phyloP scores from a whole-genome alignment of 192 early-diverging fungal genomes.

The Rhizophlyctis rosea region DNA sequence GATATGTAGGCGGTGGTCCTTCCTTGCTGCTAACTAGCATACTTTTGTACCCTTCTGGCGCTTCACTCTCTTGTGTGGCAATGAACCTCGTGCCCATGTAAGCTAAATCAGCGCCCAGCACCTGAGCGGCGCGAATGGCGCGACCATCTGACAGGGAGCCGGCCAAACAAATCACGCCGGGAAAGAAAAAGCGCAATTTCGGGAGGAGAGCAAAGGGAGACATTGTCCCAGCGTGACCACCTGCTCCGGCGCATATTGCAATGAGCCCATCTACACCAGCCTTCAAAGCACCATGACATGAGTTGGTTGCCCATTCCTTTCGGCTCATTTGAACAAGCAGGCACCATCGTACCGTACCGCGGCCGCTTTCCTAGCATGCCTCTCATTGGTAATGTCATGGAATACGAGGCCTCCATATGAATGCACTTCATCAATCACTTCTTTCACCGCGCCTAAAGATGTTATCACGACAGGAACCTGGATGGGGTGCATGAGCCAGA shows the following conservation, averaged over 20 bases:
- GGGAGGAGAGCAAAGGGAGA: slow-evolving; percentile 31
- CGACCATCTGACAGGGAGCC: slow-evolving; percentile 25
- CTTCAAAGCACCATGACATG: background rate
- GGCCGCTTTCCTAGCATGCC: slow-evolving; percentile 26
- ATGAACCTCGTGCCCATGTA: slow-evolving; percentile 34
- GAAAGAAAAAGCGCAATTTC: slow-evolving; percentile 16
- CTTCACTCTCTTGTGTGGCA: slow-evolving; percentile 27
- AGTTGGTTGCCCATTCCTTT: background rate
- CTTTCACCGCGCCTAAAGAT: slow-evolving; percentile 26
- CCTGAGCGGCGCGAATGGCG: slow-evolving; percentile 20
- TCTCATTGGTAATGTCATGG: slow-evolving; percentile 32
- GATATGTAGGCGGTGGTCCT: slow-evolving; percentile 20
- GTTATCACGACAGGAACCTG: slow-evolving; percentile 29
- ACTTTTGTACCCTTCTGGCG: slow-evolving; percentile 20
- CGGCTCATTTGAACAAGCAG: background rate
- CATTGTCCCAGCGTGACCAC: slow-evolving; percentile 29
- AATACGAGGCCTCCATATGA: slow-evolving; percentile 27
- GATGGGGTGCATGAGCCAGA: background rate
- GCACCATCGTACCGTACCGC: background rate
- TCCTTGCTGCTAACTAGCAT: slow-evolving; percentile 20
- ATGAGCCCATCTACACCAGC: slow-evolving; percentile 36
- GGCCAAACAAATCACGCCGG: slow-evolving; percentile 17
- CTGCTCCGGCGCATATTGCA: slow-evolving; percentile 31
- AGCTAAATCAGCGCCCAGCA: slow-evolving; percentile 30
- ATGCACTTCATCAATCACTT: slow-evolving; percentile 28